Evolutionary conservation across 2,329 filamentous ascomycete genomes (phyloP).

Genomic region (Cercospora berteroae): DNA sequence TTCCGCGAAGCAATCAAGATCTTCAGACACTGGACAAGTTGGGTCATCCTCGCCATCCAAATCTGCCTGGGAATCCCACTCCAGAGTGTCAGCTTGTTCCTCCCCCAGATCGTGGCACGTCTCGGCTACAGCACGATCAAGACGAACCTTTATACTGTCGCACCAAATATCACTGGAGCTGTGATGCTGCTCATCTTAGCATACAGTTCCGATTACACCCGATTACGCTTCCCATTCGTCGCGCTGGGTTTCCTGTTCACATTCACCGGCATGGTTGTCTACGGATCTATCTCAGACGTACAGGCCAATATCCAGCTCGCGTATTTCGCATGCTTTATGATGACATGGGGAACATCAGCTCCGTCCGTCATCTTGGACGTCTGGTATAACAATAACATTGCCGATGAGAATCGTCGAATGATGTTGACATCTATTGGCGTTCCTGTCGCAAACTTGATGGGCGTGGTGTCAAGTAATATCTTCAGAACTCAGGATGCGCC

Average conservation of each 20-base stretch:
- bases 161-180: constrained; percentile 73
- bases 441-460: constrained; percentile 74
- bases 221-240: constrained; percentile 72
- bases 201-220: constrained; percentile 65
- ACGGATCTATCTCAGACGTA: constrained; percentile 63
- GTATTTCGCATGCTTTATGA: constrained; percentile 77
- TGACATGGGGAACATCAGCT: constrained; percentile 74
- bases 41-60: constrained; percentile 56
- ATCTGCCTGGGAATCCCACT: constrained; percentile 60
- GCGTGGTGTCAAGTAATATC: constrained; percentile 66
- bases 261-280: constrained; percentile 76
- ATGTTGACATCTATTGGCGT: constrained; percentile 70
- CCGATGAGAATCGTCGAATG: constrained; percentile 70
- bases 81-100: constrained; percentile 57
- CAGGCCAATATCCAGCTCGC: constrained; percentile 61
- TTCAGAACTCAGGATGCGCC: constrained; percentile 63
- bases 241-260: constrained; percentile 71
- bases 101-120: constrained; percentile 57
- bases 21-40: constrained; percentile 55
- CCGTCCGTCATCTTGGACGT: constrained; percentile 67
- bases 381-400: constrained; percentile 82
- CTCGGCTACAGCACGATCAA: constrained; percentile 57
- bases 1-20: constrained; percentile 53
- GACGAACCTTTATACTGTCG: constrained; percentile 79
- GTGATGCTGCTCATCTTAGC: constrained; percentile 70